These are phyloP conservation scores for Lupinus albus DNA, from an alignment of 306 rosid species.

Conservation along the genomic window DNA sequence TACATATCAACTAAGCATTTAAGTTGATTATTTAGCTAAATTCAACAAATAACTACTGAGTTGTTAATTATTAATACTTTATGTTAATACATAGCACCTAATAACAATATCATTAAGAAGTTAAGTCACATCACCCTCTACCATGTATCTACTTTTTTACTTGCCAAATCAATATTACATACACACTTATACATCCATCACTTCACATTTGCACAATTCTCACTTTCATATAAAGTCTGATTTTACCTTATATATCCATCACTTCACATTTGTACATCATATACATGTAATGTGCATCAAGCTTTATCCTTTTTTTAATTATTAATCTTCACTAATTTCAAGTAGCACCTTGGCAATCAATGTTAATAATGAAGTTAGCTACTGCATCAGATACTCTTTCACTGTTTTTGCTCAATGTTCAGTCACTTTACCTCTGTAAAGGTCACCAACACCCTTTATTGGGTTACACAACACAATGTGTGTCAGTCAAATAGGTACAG, in stretches of 20 bases:
- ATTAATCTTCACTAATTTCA: background rate
- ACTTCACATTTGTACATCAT: no score
- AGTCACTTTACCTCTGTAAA: conserved; percentile 35
- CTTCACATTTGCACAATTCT: no score
- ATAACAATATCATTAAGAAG: background rate
- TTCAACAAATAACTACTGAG: background rate
- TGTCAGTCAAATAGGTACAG: conserved; percentile 32
- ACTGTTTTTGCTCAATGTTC: background rate
- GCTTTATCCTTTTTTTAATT: no score
- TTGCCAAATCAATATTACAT: no score
- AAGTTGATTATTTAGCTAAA: conserved; percentile 1
- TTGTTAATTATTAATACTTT: background rate
- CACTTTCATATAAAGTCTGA: no score
- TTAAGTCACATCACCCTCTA: background rate
- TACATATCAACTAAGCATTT: background rate
- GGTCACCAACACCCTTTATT: conserved; percentile 2
- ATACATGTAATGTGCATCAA: no score
- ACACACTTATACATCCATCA: no score
- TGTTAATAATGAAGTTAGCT: background rate
- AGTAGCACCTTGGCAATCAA: no score
- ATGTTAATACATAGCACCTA: conserved; percentile 6
- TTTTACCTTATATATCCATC: no score
- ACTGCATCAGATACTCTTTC: conserved; percentile 29
- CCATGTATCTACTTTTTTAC: no score
- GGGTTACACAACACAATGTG: background rate